Percentiles rank a stretch among this genome's conserved stretches.
Evolutionary conservation across 2,329 filamentous ascomycete species (phyloP).

Genomic region (Thielaviopsis musarum): DNA sequence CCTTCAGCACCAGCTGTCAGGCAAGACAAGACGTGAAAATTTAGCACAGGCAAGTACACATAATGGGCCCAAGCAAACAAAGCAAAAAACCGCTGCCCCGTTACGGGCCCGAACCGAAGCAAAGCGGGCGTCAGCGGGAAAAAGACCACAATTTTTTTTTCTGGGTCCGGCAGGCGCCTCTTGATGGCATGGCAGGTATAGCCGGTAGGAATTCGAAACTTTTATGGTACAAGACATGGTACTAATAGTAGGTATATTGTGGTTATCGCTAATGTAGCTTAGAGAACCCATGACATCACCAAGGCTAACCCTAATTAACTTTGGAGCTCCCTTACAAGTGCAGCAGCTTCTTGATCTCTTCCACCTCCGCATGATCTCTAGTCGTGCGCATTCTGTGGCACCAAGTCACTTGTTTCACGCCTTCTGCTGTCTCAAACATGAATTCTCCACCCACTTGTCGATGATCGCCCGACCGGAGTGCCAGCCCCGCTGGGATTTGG

Average conservation of each 20-base stretch:
- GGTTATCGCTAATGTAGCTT: neutral
- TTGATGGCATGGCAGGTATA: too few relatives aligned
- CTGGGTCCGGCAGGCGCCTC: too few relatives aligned
- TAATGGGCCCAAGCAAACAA: too few relatives aligned
- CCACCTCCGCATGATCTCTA: slow-evolving; percentile 58
- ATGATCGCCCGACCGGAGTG: slow-evolving; percentile 46
- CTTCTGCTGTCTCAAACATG: slow-evolving; percentile 40
- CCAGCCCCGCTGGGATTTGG: slow-evolving; percentile 38
- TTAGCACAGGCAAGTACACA: too few relatives aligned
- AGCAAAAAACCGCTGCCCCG: too few relatives aligned
- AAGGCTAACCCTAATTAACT: neutral
- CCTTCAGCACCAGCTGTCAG: too few relatives aligned
- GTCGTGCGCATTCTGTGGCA: slow-evolving; percentile 70
- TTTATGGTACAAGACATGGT: too few relatives aligned
- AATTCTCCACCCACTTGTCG: slow-evolving; percentile 64
- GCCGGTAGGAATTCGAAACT: too few relatives aligned
- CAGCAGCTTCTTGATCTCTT: slow-evolving; percentile 33
- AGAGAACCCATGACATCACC: neutral
- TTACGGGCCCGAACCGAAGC: too few relatives aligned
- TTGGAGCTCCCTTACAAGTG: neutral
- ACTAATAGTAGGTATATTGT: neutral
- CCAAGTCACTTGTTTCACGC: slow-evolving; percentile 53
- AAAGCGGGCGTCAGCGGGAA: too few relatives aligned
- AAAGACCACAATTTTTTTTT: too few relatives aligned
- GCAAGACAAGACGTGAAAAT: too few relatives aligned